phyloP scores from a whole-genome alignment of 192 early-diverging fungal species.

The Podila verticillata region DNA sequence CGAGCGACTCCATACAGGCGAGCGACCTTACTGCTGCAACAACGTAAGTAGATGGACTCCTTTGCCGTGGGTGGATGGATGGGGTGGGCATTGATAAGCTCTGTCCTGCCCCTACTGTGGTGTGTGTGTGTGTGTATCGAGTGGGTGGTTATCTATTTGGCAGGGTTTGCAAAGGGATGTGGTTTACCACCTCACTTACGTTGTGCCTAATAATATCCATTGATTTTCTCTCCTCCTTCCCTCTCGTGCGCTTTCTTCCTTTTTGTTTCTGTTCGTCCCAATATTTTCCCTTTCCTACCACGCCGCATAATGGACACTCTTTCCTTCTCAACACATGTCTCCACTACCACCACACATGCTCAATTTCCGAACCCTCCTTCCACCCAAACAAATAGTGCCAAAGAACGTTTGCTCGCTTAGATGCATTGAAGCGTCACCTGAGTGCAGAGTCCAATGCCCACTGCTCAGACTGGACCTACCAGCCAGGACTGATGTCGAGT shows the following conservation, averaged over 20 bases:
- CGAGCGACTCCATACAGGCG: conserved; percentile 64
- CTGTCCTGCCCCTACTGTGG: not conserved
- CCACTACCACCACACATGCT: not conserved
- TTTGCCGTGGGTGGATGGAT: not conserved
- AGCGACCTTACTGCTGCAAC: conserved; percentile 61
- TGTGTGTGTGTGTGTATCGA: conserved; percentile 10
- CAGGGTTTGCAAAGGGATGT: conserved; percentile 4
- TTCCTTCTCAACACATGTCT: not conserved
- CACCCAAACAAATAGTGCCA: conserved; percentile 32
- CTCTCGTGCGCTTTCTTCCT: not conserved
- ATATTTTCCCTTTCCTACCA: not conserved
- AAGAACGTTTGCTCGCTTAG: conserved; percentile 63
- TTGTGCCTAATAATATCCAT: conserved; percentile 3
- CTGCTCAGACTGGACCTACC: conserved; percentile 44
- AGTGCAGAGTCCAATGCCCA: conserved; percentile 56
- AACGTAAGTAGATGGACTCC: conserved; percentile 23
- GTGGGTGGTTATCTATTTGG: conserved; percentile 1
- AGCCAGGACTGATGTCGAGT: conserved; percentile 13
- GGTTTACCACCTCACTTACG: not conserved
- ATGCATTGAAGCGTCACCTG: conserved; percentile 64
- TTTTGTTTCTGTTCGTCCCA: not conserved
- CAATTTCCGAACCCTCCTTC: not conserved
- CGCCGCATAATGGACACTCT: not conserved
- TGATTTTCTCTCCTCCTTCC: not conserved
- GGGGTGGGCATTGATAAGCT: not conserved